A percentile compares a stretch with the other conserved stretches of the same genome.
Evolutionary conservation across 1,284 basidiomycete species (phyloP).

Genomic region (Sanghuangporus sanghuang): DNA sequence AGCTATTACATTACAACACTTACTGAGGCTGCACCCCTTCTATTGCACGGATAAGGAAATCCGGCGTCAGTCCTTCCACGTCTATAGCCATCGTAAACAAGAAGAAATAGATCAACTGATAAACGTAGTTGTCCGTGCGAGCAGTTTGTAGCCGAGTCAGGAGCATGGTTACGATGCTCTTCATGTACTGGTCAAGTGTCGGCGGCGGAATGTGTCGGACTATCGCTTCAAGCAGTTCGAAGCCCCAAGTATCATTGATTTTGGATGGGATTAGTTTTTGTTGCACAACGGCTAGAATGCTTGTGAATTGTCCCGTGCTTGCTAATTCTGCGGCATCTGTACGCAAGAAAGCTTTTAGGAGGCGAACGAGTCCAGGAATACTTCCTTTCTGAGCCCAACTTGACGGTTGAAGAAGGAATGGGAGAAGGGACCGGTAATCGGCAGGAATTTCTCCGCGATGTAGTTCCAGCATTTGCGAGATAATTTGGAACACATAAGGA

Average conservation of each 20-base stretch:
- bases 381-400: conserved; percentile 97
- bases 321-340: conserved; percentile 71
- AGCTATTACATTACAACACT: conserved; percentile 25
- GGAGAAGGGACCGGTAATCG: conserved; percentile 77
- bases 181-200: conserved; percentile 70
- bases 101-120: conserved; percentile 80
- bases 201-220: conserved; percentile 65
- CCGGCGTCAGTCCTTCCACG: conserved; percentile 67
- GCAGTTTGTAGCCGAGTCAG: conserved; percentile 83
- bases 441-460: conserved; percentile 66
- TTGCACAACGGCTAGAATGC: conserved; percentile 87
- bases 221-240: conserved; percentile 83
- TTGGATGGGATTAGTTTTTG: conserved; percentile 86
- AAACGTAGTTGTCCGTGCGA: conserved; percentile 88
- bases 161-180: conserved; percentile 75
- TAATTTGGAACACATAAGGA: conserved; percentile 95
- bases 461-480: conserved; percentile 92
- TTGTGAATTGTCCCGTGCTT: conserved; percentile 68
- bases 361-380: conserved; percentile 87
- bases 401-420: conserved; percentile 80
- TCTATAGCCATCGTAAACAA: conserved; percentile 72
- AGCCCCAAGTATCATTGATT: conserved; percentile 86
- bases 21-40: conserved; percentile 87
- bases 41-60: conserved; percentile 71
- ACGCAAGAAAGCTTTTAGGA: conserved; percentile 81